Evolutionary conservation across 2,329 filamentous ascomycete species (phyloP), one percentile per base, ranked within the genome.

Genomic region (Fusarium azukiicola): DNA sequence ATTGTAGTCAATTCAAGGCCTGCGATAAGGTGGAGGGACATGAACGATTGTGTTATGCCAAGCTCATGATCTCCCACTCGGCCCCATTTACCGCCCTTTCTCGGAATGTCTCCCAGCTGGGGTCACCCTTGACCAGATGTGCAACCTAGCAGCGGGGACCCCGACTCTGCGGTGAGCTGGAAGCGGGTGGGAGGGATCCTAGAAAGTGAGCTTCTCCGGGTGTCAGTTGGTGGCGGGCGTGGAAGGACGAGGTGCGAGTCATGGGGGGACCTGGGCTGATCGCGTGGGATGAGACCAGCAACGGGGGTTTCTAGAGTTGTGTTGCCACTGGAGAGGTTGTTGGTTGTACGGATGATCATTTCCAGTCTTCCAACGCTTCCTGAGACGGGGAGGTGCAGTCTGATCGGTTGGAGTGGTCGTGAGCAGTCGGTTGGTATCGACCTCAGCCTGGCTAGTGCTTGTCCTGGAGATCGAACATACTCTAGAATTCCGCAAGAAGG

Each of bases 1-100:
- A 44, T 46, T 64, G 40, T 46, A 27, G 58, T 46, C 58, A 66
- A 47, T 66, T 36, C 23, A 47, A 47, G 21, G 27, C 42, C 63
- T 36, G 63, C 23, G 36, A 27, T 1, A 61, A 61, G 12, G 54
- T 61, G 54, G 54, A 66, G 23, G 27, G 66, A 67, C 42, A 12
- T 9, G 44, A 46, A 36, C 42, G 17, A 32, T 67, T 67, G 64
- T 36, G 47, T 23, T 50, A 27, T 38, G 47, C 64, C 64, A 36
- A 38, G 64, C 40, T 46, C 63, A 67, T 46, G 64, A 67, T 50
- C 64, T 67, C 64, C 64, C 64, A 67, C 64, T 67, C 46, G 46
- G 64, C 64, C 46, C 46, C 64, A 40, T 50, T 19, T 36, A 10
- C 46, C 21, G 23, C 64, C 46, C 32, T 47, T 50, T 40, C 44